Conservation (phyloP, 805 yeast genomes). For the Cyberlindnera bimundalis region DNA sequence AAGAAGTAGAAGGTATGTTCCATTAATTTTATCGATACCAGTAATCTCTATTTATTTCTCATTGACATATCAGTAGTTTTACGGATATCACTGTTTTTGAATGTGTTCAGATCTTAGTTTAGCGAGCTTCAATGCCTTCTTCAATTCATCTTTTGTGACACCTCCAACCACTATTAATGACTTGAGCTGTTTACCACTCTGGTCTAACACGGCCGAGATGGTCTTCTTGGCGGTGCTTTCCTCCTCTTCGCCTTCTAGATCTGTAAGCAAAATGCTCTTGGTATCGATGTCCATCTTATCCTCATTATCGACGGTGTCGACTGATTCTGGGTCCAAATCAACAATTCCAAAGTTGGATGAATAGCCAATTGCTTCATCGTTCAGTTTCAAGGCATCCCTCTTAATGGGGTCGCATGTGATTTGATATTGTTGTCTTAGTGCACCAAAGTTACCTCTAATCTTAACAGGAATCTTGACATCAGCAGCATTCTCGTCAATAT, state of each 20-base stretch:
- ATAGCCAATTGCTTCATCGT: slow-evolving; percentile 36
- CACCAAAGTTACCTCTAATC: slow-evolving; percentile 48
- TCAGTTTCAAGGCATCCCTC: slow-evolving; percentile 37
- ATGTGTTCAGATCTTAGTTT: slow-evolving; percentile 43
- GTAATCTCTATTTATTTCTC: background rate
- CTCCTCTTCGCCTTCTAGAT: slow-evolving; percentile 83
- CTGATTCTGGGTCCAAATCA: slow-evolving; percentile 37
- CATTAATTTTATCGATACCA: too few relatives aligned
- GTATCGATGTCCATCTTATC: slow-evolving; percentile 33
- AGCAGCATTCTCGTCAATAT: slow-evolving; percentile 58
- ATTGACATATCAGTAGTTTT: too few relatives aligned
- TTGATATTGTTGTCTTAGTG: slow-evolving; percentile 45
- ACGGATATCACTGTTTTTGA: slow-evolving; percentile 6
- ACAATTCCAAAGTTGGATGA: slow-evolving; percentile 59
- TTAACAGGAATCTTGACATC: slow-evolving; percentile 50
- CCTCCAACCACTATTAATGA: slow-evolving; percentile 50
- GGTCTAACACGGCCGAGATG: slow-evolving; percentile 41
- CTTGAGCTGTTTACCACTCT: slow-evolving; percentile 32
- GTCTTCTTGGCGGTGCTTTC: slow-evolving; percentile 57
- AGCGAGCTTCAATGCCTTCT: slow-evolving; percentile 45
- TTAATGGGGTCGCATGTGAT: slow-evolving; percentile 53
- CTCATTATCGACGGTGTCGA: slow-evolving; percentile 27
- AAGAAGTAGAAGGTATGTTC: too few relatives aligned
- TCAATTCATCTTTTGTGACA: slow-evolving; percentile 43
- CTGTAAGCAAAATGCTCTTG: slow-evolving; percentile 53